phyloP scores from a whole-genome alignment of 2,329 filamentous ascomycete species.

The Fusarium chlamydosporum region DNA sequence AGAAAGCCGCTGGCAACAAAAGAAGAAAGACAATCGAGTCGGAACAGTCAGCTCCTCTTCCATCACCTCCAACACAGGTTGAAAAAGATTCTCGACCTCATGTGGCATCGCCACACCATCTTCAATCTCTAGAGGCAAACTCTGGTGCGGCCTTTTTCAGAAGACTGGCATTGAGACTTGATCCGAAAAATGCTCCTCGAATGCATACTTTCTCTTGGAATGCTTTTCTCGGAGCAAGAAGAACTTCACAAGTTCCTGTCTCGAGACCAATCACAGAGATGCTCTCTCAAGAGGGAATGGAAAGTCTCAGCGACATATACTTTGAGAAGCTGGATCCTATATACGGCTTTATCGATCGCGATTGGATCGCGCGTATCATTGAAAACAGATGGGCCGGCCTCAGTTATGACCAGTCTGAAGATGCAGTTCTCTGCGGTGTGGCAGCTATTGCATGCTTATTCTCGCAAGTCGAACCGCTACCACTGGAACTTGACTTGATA shows the following conservation, averaged over 20 bases:
- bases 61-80: slow-evolving; percentile 7
- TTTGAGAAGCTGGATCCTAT: slow-evolving; percentile 67
- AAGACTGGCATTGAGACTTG: slow-evolving; percentile 65
- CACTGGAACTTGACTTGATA: slow-evolving; percentile 62
- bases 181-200: slow-evolving; percentile 66
- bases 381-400: slow-evolving; percentile 54
- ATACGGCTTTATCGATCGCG: slow-evolving; percentile 64
- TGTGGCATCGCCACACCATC: slow-evolving; percentile 44
- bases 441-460: slow-evolving; percentile 68
- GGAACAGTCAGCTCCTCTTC: slow-evolving; percentile 1
- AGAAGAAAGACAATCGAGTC: slow-evolving; percentile 28
- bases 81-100: slow-evolving; percentile 10
- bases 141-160: slow-evolving; percentile 70
- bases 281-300: slow-evolving; percentile 64
- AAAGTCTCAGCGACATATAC: slow-evolving; percentile 61
- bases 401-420: slow-evolving; percentile 36
- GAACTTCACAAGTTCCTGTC: slow-evolving; percentile 38
- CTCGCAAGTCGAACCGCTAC: slow-evolving; percentile 59
- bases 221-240: slow-evolving; percentile 51
- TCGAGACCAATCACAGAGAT: slow-evolving; percentile 61
- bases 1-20: slow-evolving; percentile 45
- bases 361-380: slow-evolving; percentile 52
- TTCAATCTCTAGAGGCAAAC: slow-evolving; percentile 67
- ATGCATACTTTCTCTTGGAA: slow-evolving; percentile 72
- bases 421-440: slow-evolving; percentile 65